Conservation (phyloP, 352 stramenopile genomes). For the Globisporangium paroecandrum region DNA sequence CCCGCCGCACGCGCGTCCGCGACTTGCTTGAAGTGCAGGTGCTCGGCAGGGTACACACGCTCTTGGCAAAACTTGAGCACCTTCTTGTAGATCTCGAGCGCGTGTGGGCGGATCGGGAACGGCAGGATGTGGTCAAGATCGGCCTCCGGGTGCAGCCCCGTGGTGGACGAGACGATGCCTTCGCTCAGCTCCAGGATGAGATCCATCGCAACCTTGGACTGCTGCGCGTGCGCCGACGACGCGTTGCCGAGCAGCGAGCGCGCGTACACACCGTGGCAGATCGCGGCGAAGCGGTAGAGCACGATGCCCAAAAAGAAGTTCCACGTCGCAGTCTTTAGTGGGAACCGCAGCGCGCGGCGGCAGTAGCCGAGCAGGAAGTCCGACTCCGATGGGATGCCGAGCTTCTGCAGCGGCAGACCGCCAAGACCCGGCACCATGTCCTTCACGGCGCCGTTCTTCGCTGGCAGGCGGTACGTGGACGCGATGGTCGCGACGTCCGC, state of each 20-base stretch:
- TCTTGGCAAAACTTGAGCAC: slow-evolving; percentile 86
- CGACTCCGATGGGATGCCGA: slow-evolving; percentile 62
- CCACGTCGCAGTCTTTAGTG: slow-evolving; percentile 52
- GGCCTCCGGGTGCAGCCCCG: slow-evolving; percentile 42
- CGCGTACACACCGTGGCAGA: slow-evolving; percentile 78
- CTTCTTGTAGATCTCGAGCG: slow-evolving; percentile 77
- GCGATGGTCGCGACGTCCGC: slow-evolving; percentile 71
- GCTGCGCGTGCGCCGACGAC: slow-evolving; percentile 68
- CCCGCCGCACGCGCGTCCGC: slow-evolving; percentile 44
- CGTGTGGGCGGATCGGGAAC: slow-evolving; percentile 76
- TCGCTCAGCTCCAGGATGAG: slow-evolving; percentile 46
- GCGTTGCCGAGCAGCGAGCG: slow-evolving; percentile 74
- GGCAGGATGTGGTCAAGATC: slow-evolving; percentile 54
- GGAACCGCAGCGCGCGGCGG: slow-evolving; percentile 46
- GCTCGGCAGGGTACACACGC: slow-evolving; percentile 89
- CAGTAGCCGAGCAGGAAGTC: slow-evolving; percentile 63
- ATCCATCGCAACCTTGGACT: slow-evolving; percentile 68
- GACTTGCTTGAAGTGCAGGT: slow-evolving; percentile 78
- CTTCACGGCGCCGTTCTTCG: slow-evolving; percentile 34
- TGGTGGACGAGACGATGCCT: slow-evolving; percentile 29
- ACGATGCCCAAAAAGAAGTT: slow-evolving; percentile 75
- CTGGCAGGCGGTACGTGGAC: slow-evolving; percentile 49
- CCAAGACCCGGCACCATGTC: slow-evolving; percentile 52
- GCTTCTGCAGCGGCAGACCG: slow-evolving; percentile 39
- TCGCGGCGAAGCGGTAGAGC: slow-evolving; percentile 74